Conservation (phyloP, 2,329 filamentous ascomycete genomes). For the Ophiostoma sp. region DNA sequence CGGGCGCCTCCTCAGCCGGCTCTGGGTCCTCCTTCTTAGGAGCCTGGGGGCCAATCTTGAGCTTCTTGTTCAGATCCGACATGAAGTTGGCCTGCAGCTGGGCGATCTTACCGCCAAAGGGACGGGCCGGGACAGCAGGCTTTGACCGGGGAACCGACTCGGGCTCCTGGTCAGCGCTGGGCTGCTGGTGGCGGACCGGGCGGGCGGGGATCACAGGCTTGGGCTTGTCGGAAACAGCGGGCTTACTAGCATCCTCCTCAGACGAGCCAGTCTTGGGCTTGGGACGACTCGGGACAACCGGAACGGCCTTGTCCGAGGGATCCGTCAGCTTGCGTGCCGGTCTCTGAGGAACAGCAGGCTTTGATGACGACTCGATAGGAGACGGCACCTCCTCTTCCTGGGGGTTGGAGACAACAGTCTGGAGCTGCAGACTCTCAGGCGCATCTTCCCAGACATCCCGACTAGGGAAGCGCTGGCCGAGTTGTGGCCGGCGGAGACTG, state of each 20-base stretch:
- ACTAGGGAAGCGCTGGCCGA: slow-evolving; percentile 77
- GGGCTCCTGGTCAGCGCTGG: slow-evolving; percentile 45
- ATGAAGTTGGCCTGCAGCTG: slow-evolving; percentile 89
- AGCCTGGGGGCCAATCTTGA: slow-evolving; percentile 80
- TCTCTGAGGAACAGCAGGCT: slow-evolving; percentile 63
- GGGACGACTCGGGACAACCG: slow-evolving; percentile 53
- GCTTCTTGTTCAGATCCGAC: slow-evolving; percentile 85
- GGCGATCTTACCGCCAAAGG: slow-evolving; percentile 82
- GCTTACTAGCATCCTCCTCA: slow-evolving; percentile 37
- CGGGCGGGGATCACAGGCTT: background rate
- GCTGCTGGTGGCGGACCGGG: slow-evolving; percentile 46
- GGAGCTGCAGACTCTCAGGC: slow-evolving; percentile 77
- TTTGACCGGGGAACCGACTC: slow-evolving; percentile 65
- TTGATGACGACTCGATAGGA: slow-evolving; percentile 44
- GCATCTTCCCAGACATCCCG: slow-evolving; percentile 93
- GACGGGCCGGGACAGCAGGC: slow-evolving; percentile 76
- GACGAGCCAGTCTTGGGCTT: slow-evolving; percentile 49
- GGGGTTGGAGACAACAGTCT: slow-evolving; percentile 67
- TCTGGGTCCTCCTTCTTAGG: slow-evolving; percentile 68
- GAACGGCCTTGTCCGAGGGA: slow-evolving; percentile 41
- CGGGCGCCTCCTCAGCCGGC: slow-evolving; percentile 51
- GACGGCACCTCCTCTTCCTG: slow-evolving; percentile 52
- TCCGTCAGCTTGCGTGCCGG: slow-evolving; percentile 48
- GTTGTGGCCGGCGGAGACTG: slow-evolving; percentile 48
- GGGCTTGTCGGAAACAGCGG: slow-evolving; percentile 23